A percentile compares a stretch with the other conserved stretches of the same genome.
These are phyloP conservation scores for Psilocybe cyanescens DNA, from an alignment of 768 basidiomycete genomes.

Conservation along the genomic window DNA sequence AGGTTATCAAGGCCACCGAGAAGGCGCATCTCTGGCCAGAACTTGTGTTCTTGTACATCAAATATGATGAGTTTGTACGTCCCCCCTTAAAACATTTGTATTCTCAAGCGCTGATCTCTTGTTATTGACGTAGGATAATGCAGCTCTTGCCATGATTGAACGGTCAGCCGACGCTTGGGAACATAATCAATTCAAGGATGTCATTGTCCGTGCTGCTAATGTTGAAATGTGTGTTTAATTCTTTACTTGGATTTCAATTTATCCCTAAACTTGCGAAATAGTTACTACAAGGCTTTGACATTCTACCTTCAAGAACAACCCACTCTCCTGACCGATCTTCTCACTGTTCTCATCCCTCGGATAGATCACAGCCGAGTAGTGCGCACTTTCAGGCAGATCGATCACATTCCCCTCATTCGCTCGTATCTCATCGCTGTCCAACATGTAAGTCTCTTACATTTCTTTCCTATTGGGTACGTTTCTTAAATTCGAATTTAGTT, in stretches of 20 bases:
- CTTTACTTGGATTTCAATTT: neutral
- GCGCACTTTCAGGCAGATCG: slow-evolving; percentile 91
- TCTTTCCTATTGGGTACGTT: too few relatives aligned
- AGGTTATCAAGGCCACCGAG: slow-evolving; percentile 97
- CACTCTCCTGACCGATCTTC: slow-evolving; percentile 88
- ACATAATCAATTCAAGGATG: slow-evolving; percentile 99
- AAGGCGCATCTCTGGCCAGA: slow-evolving; percentile 98
- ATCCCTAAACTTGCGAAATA: slow-evolving; percentile 30
- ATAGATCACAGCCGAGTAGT: slow-evolving; percentile 97
- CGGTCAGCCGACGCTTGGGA: slow-evolving; percentile 99
- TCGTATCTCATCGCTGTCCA: slow-evolving; percentile 98
- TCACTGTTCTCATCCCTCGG: slow-evolving; percentile 90
- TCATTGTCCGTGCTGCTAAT: slow-evolving; percentile 95
- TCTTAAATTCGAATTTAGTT: slow-evolving; percentile 46
- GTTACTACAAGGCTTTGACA: slow-evolving; percentile 93
- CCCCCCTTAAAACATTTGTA: neutral
- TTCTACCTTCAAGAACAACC: slow-evolving; percentile 97
- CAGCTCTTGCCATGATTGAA: slow-evolving; percentile 98
- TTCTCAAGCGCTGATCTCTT: too few relatives aligned
- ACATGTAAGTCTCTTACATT: slow-evolving; percentile 58
- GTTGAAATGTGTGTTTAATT: slow-evolving; percentile 80
- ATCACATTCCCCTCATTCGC: slow-evolving; percentile 94
- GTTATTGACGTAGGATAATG: slow-evolving; percentile 72
- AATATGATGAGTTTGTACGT: slow-evolving; percentile 93
- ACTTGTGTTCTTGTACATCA: slow-evolving; percentile 97